A percentile compares a stretch with the other conserved stretches of the same genome.
Evolutionary conservation across 495 filamentous ascomycete genomes (phyloP).

Genomic region (Lichenothelia convexa): DNA sequence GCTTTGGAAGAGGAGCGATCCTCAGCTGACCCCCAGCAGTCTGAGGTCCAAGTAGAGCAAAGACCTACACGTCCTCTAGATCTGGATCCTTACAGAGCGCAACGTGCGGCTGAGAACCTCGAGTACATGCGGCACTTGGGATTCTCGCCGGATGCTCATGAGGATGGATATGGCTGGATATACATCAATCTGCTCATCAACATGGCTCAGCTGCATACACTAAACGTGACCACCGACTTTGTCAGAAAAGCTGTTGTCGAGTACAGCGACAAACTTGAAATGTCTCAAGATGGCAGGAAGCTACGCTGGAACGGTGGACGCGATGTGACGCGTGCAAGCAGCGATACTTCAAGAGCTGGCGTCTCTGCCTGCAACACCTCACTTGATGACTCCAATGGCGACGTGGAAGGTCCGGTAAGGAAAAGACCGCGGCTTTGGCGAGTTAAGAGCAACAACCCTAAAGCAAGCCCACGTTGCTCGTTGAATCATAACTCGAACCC

Average conservation of each 20-base stretch:
- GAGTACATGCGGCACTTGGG: conserved; percentile 57
- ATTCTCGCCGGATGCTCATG: conserved; percentile 28
- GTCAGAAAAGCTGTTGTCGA: conserved; percentile 47
- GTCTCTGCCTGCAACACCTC: conserved; percentile 25
- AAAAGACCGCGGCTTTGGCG: background rate
- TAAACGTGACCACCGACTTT: conserved; percentile 57
- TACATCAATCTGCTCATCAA: conserved; percentile 67
- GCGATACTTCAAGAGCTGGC: conserved; percentile 27
- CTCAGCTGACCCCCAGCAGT: background rate
- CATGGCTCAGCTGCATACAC: conserved; percentile 62
- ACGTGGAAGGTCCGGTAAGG: background rate
- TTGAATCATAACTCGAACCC: background rate
- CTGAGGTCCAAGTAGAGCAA: conserved; percentile 21
- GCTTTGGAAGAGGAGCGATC: background rate
- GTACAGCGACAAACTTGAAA: conserved; percentile 48
- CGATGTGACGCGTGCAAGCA: conserved; percentile 39
- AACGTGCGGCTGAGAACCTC: conserved; percentile 52
- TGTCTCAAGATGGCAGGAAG: conserved; percentile 55
- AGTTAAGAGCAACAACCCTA: background rate
- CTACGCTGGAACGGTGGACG: conserved; percentile 54
- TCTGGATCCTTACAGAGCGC: conserved; percentile 47
- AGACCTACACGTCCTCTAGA: conserved; percentile 55
- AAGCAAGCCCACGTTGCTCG: background rate
- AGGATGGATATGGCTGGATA: conserved; percentile 44
- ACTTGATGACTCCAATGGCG: conserved; percentile 12